phyloP scores from a whole-genome alignment of 2,329 filamentous ascomycete species.

The Colletotrichum liriopes region DNA sequence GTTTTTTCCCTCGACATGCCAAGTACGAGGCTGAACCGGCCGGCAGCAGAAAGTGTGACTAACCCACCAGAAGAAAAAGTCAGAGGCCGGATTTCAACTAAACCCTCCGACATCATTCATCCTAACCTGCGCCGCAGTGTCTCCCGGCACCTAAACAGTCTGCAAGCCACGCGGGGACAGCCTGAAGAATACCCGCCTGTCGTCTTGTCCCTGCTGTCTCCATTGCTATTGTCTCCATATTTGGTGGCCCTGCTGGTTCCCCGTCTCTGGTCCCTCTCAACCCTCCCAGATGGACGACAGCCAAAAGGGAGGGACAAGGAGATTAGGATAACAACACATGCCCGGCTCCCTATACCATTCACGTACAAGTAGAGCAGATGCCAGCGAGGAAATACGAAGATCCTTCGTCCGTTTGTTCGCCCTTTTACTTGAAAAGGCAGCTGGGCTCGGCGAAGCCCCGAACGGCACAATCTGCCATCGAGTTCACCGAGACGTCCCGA shows the following conservation, averaged over 20 bases:
- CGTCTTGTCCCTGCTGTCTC: too few species aligned
- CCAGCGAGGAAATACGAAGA: neutral
- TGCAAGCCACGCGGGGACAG: slow-evolving; percentile 1
- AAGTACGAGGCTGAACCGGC: slow-evolving; percentile 46
- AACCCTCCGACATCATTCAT: neutral
- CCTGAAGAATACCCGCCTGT: too few species aligned
- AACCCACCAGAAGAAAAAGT: neutral
- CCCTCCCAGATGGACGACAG: neutral
- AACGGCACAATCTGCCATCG: slow-evolving; percentile 4
- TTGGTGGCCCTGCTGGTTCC: neutral
- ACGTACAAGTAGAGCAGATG: neutral
- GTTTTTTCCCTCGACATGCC: slow-evolving; percentile 46
- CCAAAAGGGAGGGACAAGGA: neutral
- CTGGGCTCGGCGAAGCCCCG: neutral
- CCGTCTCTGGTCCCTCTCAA: neutral
- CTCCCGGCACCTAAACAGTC: neutral
- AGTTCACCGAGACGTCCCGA: slow-evolving; percentile 7
- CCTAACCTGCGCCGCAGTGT: neutral
- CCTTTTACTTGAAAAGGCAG: neutral
- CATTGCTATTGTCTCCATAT: neutral
- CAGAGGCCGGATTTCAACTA: neutral
- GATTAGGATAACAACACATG: neutral
- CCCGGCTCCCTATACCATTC: neutral
- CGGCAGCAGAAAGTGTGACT: slow-evolving; percentile 11
- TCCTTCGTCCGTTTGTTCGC: neutral